Conservation (phyloP, 1,284 basidiomycete species). For the Phylloboletellus chloephorus region DNA sequence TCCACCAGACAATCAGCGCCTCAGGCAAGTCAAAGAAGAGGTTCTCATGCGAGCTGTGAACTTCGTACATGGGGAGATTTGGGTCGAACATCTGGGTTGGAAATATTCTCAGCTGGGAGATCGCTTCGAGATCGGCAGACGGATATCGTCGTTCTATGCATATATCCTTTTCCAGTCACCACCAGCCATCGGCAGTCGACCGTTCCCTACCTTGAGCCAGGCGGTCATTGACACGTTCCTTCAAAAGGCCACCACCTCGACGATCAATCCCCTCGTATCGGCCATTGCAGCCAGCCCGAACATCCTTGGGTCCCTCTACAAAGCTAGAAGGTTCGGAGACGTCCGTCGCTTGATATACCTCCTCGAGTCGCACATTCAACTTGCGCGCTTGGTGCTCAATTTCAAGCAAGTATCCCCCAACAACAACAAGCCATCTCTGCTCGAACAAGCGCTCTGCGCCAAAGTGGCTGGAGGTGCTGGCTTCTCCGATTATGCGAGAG, state of each 20-base stretch:
- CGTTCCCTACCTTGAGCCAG: conserved; percentile 55
- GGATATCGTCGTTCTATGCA: conserved; percentile 61
- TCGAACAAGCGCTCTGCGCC: conserved; percentile 71
- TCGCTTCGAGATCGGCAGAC: conserved; percentile 72
- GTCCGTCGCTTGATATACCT: conserved; percentile 63
- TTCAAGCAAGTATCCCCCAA: conserved; percentile 46
- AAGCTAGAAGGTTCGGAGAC: conserved; percentile 62
- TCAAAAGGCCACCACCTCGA: conserved; percentile 64
- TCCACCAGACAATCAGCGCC: conserved; percentile 49
- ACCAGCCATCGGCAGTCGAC: conserved; percentile 44
- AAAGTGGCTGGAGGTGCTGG: conserved; percentile 47
- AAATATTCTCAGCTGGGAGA: conserved; percentile 74
- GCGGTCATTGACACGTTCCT: conserved; percentile 64
- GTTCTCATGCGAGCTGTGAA: conserved; percentile 71
- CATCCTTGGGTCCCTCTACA: conserved; percentile 54
- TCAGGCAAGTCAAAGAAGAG: conserved; percentile 73
- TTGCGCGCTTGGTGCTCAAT: conserved; percentile 58
- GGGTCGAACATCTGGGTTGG: conserved; percentile 81
- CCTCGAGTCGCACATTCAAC: conserved; percentile 58
- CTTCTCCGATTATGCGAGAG: conserved; percentile 42
- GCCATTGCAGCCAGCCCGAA: conserved; percentile 59
- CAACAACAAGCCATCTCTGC: conserved; percentile 49
- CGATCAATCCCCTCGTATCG: conserved; percentile 70
- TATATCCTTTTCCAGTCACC: conserved; percentile 62
- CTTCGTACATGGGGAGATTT: conserved; percentile 80